These are phyloP conservation scores for Pyrrhoderma noxium DNA, from an alignment of 1,284 basidiomycete species.

Conservation along the genomic window DNA sequence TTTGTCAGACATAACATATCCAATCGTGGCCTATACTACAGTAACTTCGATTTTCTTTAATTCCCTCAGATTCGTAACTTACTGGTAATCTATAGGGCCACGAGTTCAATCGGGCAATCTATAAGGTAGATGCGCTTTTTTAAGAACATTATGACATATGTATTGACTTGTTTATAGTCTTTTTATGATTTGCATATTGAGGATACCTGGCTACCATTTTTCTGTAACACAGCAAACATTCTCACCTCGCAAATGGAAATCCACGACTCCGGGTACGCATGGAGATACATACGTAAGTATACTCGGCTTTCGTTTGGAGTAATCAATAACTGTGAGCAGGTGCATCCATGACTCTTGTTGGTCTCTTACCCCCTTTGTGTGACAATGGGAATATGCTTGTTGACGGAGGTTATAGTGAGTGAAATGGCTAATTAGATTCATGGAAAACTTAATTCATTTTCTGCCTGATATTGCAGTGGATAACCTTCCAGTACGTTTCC, in stretches of 20 bases:
- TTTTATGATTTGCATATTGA: slow-evolving; percentile 96
- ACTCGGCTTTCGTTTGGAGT: not conserved
- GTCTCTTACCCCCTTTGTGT: slow-evolving; percentile 89
- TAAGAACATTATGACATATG: not conserved
- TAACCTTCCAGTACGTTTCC: slow-evolving; percentile 68
- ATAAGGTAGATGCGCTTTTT: slow-evolving; percentile 48
- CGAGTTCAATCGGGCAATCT: slow-evolving; percentile 83
- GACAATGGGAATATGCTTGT: slow-evolving; percentile 94
- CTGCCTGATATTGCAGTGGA: slow-evolving; percentile 51
- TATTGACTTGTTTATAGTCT: slow-evolving; percentile 34
- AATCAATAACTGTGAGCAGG: slow-evolving; percentile 39
- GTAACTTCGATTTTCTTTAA: slow-evolving; percentile 40
- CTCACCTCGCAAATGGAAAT: slow-evolving; percentile 96
- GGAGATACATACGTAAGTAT: slow-evolving; percentile 74
- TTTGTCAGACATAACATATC: slow-evolving; percentile 93
- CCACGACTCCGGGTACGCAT: slow-evolving; percentile 93
- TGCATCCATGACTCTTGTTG: slow-evolving; percentile 96
- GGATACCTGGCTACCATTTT: slow-evolving; percentile 99
- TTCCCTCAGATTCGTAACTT: slow-evolving; percentile 17
- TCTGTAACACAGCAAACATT: slow-evolving; percentile 99
- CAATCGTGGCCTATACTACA: slow-evolving; percentile 95
- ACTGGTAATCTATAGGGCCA: slow-evolving; percentile 53
- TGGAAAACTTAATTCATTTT: not conserved
- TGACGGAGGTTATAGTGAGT: slow-evolving; percentile 86
- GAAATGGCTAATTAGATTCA: not conserved